Base-by-base conservation (phyloP, 176 grass and related monocot species). In the Aegilops sharonensis region DNA sequence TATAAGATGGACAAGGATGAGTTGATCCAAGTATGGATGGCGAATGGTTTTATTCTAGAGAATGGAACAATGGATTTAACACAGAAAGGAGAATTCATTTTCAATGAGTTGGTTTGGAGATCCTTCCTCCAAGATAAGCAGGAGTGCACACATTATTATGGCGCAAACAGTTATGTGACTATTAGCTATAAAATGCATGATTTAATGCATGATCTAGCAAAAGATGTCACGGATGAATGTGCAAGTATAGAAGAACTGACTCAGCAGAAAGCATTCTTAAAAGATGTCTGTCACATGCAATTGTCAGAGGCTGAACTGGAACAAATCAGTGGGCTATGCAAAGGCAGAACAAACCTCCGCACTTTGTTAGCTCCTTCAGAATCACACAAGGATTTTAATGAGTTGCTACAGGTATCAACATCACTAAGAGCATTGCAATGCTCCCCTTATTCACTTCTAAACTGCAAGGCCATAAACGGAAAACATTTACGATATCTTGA, bases 121-220 rank as follows among this genome's bases (percentile, higher is more conserved):
- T 83, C 79, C 6, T 88, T 88, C 52, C 42, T 88, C 13, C 63
- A 78, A 21, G 63, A 85, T 68, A 47, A 59, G 8, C 27, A 27
- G 30, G 30, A 31, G 30, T 31, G 30, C 30, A 31, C 30, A n/a
- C n/a, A n/a, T n/a, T n/a, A n/a, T n/a, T n/a, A n/a, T n/a, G n/a
- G n/a, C n/a, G n/a, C n/a, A n/a, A n/a, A n/a, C n/a, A n/a, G n/a
- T n/a, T n/a, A n/a, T n/a, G n/a, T n/a, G n/a, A n/a, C n/a, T n/a
- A n/a, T n/a, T n/a, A n/a, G n/a, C n/a, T n/a, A n/a, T n/a, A n/a
- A n/a, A n/a, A n/a, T n/a, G n/a, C n/a, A n/a, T n/a, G n/a, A n/a
- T 5, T 80, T 79, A 31, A 64, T 87, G 85, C 85, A 87, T 39
- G 85, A 87, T 40, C 13, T 87, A 17, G 78, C 85, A 42, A 79